Base-by-base conservation (phyloP, 2,329 filamentous ascomycete genomes). In the Huntiella decipiens region DNA sequence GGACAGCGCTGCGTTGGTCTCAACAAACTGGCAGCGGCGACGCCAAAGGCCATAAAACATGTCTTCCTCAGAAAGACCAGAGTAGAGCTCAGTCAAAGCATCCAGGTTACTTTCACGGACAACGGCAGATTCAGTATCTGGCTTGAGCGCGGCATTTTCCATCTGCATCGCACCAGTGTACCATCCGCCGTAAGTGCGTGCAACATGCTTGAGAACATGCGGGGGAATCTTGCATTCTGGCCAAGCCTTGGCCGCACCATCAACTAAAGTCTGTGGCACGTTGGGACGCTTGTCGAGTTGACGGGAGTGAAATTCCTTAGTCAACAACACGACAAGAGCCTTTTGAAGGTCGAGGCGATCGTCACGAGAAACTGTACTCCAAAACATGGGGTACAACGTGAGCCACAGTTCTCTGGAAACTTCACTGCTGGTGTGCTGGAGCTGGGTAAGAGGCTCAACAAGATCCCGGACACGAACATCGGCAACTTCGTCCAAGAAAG, bases 11-110 rank as follows among this genome's bases (percentile, higher is more conserved):
- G 91, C 85, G 57, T 98, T 99, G 6, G 87, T 96, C 66, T 98
- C 92, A 4, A 98, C 82, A 57, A 94, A 98, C 53, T 94, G 85
- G 59, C 87, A 94, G 39, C 91, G 79, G 47, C 91, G 77, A 49
- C 91, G 78, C 91, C 91, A 98, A 0, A 87, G 92, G 6, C 91
- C 91, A 53, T 98, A 96, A 60, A 96, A 99, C 41, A 98, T 68
- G 58, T 99, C 91, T 43, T 96, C 87, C 59, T 99, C 92, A 56
- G 93, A 83, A 11, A 99, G 66, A 1, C 79, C 77, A 4, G 86
- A 77, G 57, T 98, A 98, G 3, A 96, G 69, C 56, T 96, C 88
- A 6, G 94, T 77, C n/a, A 99, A 66, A 0, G 91, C 91, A 61
- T 99, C 91, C 4, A 96, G 71, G 53, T 92, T 96, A 63, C 88